Base-by-base conservation (phyloP, 192 early-diverging fungal genomes). In the Coemansia sp. region DNA sequence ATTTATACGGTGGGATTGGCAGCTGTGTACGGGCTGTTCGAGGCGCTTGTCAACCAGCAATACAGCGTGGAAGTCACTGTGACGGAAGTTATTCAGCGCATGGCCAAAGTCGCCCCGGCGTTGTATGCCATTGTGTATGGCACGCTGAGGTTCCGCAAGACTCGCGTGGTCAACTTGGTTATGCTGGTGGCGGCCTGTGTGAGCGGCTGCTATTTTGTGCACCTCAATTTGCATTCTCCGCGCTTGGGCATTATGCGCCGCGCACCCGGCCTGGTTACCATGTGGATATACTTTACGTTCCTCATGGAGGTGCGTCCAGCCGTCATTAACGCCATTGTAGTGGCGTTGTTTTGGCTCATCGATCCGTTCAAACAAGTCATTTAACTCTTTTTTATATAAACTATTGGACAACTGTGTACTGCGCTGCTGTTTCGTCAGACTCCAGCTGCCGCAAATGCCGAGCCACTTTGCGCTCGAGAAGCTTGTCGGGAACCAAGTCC, bases 191-290 rank as follows among this genome's bases (percentile, higher is more conserved):
- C 70, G 4, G 72, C 86, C 17, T 69, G 73, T 5, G 40, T 81
- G 4, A 79, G 75, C 48, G 88, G 88, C 15, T 83, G 83, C 46
- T 87, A 86, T 58, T 84, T 90, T 56, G 48, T 90, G 15, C 83
- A 87, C 57, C 86, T 86, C 20, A 78, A 86, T 63, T 59, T 81
- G 57, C 76, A 86, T 31, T 83, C 88, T 5, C 86, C 88, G 3
- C 84, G 87, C 0, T 71, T 90, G 58, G 88, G 88, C 6, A 85
- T 86, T 57, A 90, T 90, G 88, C 73, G 84, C 31, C 84, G 86
- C 9, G 84, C 86, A 8, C 88, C 88, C 1, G 88, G 88, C 4
- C 69, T 90, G 42, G 84, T 86, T n/a, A 90, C 88, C 14, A 73
- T 90, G 38, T 85, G 87, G 73, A 82, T 90, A 36, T 87, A 88